phyloP scores from a whole-genome alignment of 2,329 filamentous ascomycete species.

The Alternaria sp. region DNA sequence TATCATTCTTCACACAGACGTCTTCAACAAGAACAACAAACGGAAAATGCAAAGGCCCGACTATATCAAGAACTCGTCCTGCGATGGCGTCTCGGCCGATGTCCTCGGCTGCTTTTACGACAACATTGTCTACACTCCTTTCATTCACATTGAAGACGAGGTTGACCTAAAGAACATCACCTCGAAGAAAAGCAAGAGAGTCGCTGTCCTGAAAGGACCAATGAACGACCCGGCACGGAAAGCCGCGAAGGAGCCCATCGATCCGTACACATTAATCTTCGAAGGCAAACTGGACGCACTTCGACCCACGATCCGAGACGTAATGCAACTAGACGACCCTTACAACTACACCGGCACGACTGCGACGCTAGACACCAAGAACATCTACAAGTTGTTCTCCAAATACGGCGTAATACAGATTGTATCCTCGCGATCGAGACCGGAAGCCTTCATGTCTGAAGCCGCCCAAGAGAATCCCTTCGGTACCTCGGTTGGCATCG shows the following conservation, averaged over 20 bases:
- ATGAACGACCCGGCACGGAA: conserved; percentile 71
- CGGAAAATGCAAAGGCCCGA: conserved; percentile 97
- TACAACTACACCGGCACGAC: conserved; percentile 86
- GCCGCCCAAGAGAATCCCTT: conserved; percentile 83
- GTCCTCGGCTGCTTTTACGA: conserved; percentile 97
- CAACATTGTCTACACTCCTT: conserved; percentile 97
- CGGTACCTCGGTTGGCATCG: conserved; percentile 82
- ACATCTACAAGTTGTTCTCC: conserved; percentile 87
- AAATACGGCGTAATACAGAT: conserved; percentile 93
- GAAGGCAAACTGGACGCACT: conserved; percentile 85
- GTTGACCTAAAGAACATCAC: conserved; percentile 77
- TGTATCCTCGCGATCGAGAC: conserved; percentile 88
- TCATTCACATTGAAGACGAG: conserved; percentile 96
- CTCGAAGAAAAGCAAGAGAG: conserved; percentile 73
- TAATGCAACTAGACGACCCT: conserved; percentile 88
- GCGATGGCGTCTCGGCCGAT: conserved; percentile 91
- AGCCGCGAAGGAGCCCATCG: conserved; percentile 80
- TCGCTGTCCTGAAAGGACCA: conserved; percentile 60
- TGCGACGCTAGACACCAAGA: conserved; percentile 76
- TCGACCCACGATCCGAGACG: conserved; percentile 86
- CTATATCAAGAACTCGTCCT: conserved; percentile 92
- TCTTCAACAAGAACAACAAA: conserved; percentile 99
- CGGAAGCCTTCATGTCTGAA: conserved; percentile 93
- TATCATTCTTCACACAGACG: conserved; percentile 93
- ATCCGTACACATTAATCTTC: conserved; percentile 93